Percentiles rank a stretch among this genome's conserved stretches.
These are phyloP conservation scores for Trichoderma citrinoviride DNA, from an alignment of 2,329 filamentous ascomycete species.

Conservation along the genomic window DNA sequence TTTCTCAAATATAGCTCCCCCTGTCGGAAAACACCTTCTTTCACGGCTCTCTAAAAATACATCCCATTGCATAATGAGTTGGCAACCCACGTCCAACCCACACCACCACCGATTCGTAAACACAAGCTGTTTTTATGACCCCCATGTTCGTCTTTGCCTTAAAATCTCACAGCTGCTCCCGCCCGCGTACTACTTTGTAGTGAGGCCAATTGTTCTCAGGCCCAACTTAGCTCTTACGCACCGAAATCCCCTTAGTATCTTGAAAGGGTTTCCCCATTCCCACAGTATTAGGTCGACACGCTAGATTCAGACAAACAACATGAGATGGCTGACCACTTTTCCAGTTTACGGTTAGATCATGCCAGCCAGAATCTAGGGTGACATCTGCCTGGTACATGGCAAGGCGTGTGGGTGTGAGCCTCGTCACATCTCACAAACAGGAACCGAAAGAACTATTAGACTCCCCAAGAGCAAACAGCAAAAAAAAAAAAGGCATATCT, in stretches of 20 bases:
- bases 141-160: neutral
- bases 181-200: neutral
- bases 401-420: slow-evolving; percentile 1
- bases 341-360: neutral
- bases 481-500: neutral
- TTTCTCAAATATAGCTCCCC: neutral
- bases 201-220: neutral
- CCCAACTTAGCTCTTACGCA: slow-evolving; percentile 2
- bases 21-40: neutral
- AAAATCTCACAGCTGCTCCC: slow-evolving; percentile 14
- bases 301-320: no score
- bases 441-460: neutral
- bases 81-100: neutral
- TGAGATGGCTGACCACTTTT: neutral
- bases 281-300: neutral
- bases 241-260: neutral
- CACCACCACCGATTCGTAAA: neutral
- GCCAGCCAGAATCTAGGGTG: neutral
- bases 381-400: neutral
- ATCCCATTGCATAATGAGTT: neutral
- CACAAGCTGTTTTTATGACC: neutral
- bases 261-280: neutral
- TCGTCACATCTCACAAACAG: neutral
- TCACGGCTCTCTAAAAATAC: slow-evolving; percentile 12
- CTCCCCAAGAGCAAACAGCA: neutral